phyloP scores from a whole-genome alignment of 352 stramenopile genomes.

The Halophytophthora polymorphica region DNA sequence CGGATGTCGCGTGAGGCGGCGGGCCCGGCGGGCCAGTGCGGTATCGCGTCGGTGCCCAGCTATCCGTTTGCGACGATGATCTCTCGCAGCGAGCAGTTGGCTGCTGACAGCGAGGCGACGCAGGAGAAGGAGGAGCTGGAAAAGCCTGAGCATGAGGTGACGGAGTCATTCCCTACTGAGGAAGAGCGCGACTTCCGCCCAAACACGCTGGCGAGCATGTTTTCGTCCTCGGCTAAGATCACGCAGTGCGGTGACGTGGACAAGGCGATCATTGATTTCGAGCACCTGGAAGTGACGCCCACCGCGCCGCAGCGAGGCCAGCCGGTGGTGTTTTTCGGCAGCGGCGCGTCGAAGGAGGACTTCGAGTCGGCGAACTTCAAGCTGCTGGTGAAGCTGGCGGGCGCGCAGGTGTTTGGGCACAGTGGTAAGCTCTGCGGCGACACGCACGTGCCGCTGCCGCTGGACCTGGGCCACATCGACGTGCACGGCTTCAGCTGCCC shows the following conservation, averaged over 20 bases:
- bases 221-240: slow-evolving; percentile 69
- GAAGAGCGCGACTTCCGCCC: slow-evolving; percentile 26
- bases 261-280: slow-evolving; percentile 63
- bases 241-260: slow-evolving; percentile 71
- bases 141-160: slow-evolving; percentile 8
- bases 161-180: slow-evolving; percentile 29
- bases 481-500: slow-evolving; percentile 80
- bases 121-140: slow-evolving; percentile 7
- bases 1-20: slow-evolving; percentile 74
- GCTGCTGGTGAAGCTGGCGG: slow-evolving; percentile 68
- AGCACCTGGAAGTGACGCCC: slow-evolving; percentile 63
- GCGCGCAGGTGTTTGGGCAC: slow-evolving; percentile 70
- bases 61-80: slow-evolving; percentile 54
- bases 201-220: slow-evolving; percentile 32
- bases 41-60: slow-evolving; percentile 87
- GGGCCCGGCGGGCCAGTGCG: slow-evolving; percentile 93
- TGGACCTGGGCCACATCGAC: slow-evolving; percentile 84
- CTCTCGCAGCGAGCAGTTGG: slow-evolving; percentile 11
- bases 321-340: slow-evolving; percentile 67
- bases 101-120: slow-evolving; percentile 1
- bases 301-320: slow-evolving; percentile 70
- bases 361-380: slow-evolving; percentile 66
- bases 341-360: slow-evolving; percentile 64
- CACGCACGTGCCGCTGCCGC: slow-evolving; percentile 72
- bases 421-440: slow-evolving; percentile 72